Conservation (phyloP, 2,329 filamentous ascomycete genomes). For the Monilinia fructicola region DNA sequence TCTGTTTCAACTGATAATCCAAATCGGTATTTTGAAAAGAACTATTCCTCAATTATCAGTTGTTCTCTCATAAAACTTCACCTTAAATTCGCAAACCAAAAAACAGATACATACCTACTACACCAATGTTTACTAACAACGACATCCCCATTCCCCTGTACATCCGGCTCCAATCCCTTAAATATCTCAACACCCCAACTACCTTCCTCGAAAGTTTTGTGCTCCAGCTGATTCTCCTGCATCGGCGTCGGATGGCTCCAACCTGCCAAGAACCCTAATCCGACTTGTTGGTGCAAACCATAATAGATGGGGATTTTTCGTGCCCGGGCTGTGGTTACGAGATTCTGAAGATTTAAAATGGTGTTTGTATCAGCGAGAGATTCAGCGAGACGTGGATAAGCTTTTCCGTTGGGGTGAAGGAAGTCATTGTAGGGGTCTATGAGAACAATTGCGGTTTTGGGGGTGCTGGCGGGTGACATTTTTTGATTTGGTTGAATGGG, state of each 20-base stretch:
- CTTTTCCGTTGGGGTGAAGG: conserved; percentile 35
- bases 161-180: conserved; percentile 37
- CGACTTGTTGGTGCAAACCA: conserved; percentile 40
- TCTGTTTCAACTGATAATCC: conserved; percentile 41
- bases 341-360: conserved; percentile 34
- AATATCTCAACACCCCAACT: conserved; percentile 39
- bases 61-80: no score
- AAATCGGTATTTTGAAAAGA: conserved; percentile 43
- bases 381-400: conserved; percentile 34
- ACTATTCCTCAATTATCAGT: conserved; percentile 19
- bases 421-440: conserved; percentile 39
- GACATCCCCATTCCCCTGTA: conserved; percentile 37
- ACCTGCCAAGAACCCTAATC: conserved; percentile 33
- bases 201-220: conserved; percentile 37
- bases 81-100: not conserved
- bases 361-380: conserved; percentile 38
- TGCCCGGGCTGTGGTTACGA: conserved; percentile 34
- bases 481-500: not conserved
- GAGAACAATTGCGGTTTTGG: conserved; percentile 33
- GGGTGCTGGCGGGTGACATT: not conserved
- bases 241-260: conserved; percentile 38
- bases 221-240: conserved; percentile 30
- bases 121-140: conserved; percentile 42
- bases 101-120: conserved; percentile 32
- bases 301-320: conserved; percentile 42